Base-by-base conservation (phyloP, 176 grass and related monocot genomes). In the Oryza rufipogon region DNA sequence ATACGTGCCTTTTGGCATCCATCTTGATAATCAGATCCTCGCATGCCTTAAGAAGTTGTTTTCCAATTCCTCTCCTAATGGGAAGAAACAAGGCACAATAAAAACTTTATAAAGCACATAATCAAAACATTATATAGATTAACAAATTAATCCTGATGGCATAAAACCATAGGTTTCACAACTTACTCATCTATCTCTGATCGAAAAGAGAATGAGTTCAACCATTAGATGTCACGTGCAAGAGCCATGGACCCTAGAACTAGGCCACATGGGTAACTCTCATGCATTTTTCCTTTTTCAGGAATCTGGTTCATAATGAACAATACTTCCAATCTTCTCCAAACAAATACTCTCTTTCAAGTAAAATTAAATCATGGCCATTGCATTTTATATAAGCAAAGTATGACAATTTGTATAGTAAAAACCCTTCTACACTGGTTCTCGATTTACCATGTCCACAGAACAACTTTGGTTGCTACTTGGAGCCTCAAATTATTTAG, bases 11-110 rank as follows among this genome's bases (percentile, higher is more conserved):
- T 82, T 91, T 84, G 22, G 88, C 89, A 60, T 86, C 74, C 87
- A 98, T 98, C 85, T 75, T 82, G 51, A 85, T 14, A 77, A 89
- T 86, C 17, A 98, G 68, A 73, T 95, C 87, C 85, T 98, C 96
- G 1, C 92, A 95, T 77, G 93, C 89, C 78, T 85, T 87, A 15
- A 98, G 87, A 75, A 98, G 91, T 69, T 90, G 91, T 69, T 92
- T 88, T 48, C 85, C 93, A 54, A 98, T 91, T 61, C 93, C 91
- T 88, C 74, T 95, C 83, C 93, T 93, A 19, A 45, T 67, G 12
- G 49, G 12, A 16, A 73, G 36, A 78, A 67, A 64, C 39, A 68
- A 58, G 0, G 51, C 17, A 56, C 54, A n/a, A 58, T n/a, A n/a
- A 13, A 9, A 20, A 58, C 17, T 58, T 20, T 58, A 58, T 2